Evolutionary conservation across 164 flowering plant species (phyloP).

Genomic region (Echeveria elegans): DNA sequence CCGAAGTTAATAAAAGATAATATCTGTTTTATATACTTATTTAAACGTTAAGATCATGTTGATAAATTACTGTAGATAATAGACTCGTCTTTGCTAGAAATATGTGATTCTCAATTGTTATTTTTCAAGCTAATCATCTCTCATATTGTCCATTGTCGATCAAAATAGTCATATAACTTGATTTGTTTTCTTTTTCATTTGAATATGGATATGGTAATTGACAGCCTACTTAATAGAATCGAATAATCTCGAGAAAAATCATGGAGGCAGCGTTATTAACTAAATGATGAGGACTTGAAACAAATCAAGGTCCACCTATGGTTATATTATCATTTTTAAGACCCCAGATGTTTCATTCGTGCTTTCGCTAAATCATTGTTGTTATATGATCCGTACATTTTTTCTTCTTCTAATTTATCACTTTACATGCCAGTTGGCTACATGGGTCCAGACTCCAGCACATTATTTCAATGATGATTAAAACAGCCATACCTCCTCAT

Average conservation of each 20-base stretch:
- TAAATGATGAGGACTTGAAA: conserved; percentile 3
- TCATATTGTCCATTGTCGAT: too few species aligned
- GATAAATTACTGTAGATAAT: too few species aligned
- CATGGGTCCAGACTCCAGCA: background rate
- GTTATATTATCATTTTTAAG: background rate
- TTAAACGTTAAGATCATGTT: too few species aligned
- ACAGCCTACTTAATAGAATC: background rate
- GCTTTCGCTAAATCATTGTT: background rate
- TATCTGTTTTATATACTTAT: too few species aligned
- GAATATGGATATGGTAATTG: background rate
- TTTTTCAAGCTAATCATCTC: too few species aligned
- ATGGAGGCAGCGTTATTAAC: background rate
- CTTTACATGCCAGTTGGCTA: background rate
- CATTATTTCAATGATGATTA: background rate
- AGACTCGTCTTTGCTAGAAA: too few species aligned
- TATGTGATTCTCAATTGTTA: too few species aligned
- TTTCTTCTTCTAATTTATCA: background rate
- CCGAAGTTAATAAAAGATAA: too few species aligned
- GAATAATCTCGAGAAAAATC: background rate
- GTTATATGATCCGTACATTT: background rate
- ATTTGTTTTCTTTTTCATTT: background rate
- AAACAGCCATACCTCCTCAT: background rate
- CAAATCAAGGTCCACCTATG: background rate
- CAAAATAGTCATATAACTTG: too few species aligned
- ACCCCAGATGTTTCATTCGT: background rate